phyloP scores from a whole-genome alignment of 2,329 filamentous ascomycete species.

The Phialophora expanda region DNA sequence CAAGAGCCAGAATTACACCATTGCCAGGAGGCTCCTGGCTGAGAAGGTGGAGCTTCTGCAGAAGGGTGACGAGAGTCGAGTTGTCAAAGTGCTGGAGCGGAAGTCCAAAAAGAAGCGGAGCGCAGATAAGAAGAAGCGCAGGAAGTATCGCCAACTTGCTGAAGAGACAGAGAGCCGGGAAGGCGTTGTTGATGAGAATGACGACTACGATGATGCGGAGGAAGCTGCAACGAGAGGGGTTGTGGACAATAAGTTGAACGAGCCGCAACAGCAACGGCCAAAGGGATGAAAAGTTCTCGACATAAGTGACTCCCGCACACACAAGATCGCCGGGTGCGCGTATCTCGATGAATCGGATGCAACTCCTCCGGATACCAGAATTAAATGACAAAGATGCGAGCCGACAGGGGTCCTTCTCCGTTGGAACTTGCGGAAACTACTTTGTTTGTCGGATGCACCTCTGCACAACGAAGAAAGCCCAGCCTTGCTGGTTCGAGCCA shows the following conservation, averaged over 20 bases:
- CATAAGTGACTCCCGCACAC: background rate
- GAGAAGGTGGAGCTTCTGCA: constrained; percentile 75
- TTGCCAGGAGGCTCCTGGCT: constrained; percentile 77
- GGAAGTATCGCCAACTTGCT: constrained; percentile 52
- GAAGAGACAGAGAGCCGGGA: constrained; percentile 37
- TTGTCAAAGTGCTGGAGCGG: constrained; percentile 77
- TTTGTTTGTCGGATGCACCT: background rate
- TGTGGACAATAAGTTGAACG: background rate
- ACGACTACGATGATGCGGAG: constrained; percentile 16
- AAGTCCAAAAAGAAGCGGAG: constrained; percentile 68
- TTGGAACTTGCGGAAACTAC: background rate
- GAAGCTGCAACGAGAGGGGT: background rate
- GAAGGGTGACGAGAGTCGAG: constrained; percentile 76
- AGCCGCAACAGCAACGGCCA: background rate
- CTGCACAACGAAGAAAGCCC: background rate
- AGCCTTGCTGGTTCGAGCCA: constrained; percentile 20
- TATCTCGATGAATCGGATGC: background rate
- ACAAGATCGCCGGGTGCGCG: background rate
- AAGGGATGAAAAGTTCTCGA: background rate
- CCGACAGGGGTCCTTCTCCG: background rate
- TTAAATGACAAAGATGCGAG: background rate
- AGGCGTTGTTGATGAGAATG: constrained; percentile 28
- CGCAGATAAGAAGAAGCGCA: constrained; percentile 51
- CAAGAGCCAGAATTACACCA: constrained; percentile 82
- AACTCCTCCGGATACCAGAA: background rate